Evolutionary conservation across 441 rosid genomes (phyloP).

Genomic region (Manihot esculenta): DNA sequence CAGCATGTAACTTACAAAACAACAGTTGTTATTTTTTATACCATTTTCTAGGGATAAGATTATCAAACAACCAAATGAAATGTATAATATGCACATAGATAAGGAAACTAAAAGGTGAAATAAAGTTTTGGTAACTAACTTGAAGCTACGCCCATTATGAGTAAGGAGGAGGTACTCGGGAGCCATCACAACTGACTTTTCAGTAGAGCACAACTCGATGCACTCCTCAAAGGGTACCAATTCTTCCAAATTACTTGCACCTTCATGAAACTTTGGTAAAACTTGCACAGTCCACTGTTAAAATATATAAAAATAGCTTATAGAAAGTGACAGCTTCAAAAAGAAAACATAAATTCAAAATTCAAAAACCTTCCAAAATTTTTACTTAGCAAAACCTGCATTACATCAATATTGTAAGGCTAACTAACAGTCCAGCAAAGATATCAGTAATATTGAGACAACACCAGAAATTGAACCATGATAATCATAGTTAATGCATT

Average conservation of each 20-base stretch:
- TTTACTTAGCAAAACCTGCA: background rate
- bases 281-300: slow-evolving; percentile 93
- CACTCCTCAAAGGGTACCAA: slow-evolving; percentile 97
- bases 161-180: slow-evolving; percentile 94
- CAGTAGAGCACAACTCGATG: slow-evolving; percentile 74
- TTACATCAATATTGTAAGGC: background rate
- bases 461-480: background rate
- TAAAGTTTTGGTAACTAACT: slow-evolving; percentile 58
- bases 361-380: slow-evolving; percentile 5
- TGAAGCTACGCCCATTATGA: slow-evolving; percentile 93
- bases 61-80: slow-evolving; percentile 2
- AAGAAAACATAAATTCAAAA: slow-evolving; percentile 14
- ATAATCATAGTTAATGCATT: background rate
- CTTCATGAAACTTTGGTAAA: slow-evolving; percentile 95
- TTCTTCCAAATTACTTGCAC: slow-evolving; percentile 84
- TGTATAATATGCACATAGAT: background rate
- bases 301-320: slow-evolving; percentile 25
- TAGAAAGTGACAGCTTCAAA: slow-evolving; percentile 18
- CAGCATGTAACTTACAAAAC: background rate
- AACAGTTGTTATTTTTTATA: background rate
- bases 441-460: background rate
- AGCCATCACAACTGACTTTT: slow-evolving; percentile 64
- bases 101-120: slow-evolving; percentile 8
- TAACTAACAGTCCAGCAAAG: background rate
- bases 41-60: background rate